Evolutionary conservation across 768 basidiomycete species (phyloP).

Genomic region (Coprinellus aureogranulatus): DNA sequence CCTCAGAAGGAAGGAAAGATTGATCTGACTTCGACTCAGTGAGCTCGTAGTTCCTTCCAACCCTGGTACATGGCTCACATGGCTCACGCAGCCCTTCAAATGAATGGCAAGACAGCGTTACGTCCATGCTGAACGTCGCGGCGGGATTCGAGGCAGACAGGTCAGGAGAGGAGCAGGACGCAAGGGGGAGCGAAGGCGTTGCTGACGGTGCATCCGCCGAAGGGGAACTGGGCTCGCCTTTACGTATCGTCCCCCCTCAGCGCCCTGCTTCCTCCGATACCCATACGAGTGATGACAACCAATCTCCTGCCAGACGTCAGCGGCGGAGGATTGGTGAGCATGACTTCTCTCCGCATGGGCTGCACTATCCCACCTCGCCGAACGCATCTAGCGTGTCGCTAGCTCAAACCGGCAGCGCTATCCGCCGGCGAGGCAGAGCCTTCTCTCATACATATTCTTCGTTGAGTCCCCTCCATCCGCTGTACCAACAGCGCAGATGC

Average conservation of each 20-base stretch:
- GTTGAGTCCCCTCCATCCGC: conserved; percentile 15
- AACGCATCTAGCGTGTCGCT: conserved; percentile 22
- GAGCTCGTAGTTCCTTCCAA: conserved; percentile 24
- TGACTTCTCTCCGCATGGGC: conserved; percentile 18
- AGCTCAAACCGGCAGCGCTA: conserved; percentile 12
- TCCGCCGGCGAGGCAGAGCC: conserved; percentile 8
- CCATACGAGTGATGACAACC: conserved; percentile 25
- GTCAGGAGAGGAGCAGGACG: conserved; percentile 5
- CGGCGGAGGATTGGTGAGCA: conserved; percentile 47
- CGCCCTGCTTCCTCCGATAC: conserved; percentile 10
- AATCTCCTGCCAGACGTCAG: conserved; percentile 43
- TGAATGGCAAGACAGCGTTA: conserved; percentile 80
- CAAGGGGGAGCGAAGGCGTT: neutral
- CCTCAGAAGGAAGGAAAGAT: conserved; percentile 13
- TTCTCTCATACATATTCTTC: conserved; percentile 11
- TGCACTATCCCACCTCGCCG: conserved; percentile 14
- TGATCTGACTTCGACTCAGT: conserved; percentile 65
- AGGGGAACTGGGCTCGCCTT: neutral
- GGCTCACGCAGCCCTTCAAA: conserved; percentile 62
- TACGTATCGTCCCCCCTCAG: conserved; percentile 8
- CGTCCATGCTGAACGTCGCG: conserved; percentile 34
- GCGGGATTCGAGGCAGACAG: conserved; percentile 14
- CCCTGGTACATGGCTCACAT: conserved; percentile 3
- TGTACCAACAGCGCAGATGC: conserved; percentile 25
- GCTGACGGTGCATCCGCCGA: neutral